Evolutionary conservation across 2,329 filamentous ascomycete genomes (phyloP), one percentile per base, ranked within the genome.

Genomic region (Neonectria coccinea): DNA sequence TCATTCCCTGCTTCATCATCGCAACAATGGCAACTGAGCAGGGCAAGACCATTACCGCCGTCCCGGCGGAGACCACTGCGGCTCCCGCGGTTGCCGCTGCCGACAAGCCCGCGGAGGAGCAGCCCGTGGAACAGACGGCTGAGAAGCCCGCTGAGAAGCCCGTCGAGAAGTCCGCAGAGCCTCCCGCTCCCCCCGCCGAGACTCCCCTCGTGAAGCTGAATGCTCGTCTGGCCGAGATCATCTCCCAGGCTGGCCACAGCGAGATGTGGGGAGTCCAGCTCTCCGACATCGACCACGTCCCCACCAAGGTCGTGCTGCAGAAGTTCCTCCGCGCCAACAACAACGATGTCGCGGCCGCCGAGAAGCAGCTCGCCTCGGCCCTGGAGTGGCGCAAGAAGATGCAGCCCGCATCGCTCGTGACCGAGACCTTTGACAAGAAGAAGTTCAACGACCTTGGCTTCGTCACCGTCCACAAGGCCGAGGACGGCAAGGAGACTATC

Each of bases 311-410:
- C 72, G 88, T 97, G 56, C 84, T 97, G 53, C 93, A 97, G 77
- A 98, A 97, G 83, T 97, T 94, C 81, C 87, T 98, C 60, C 92
- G 94, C 71, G 95, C 94, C 77, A 97, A 97, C 78, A 89, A 90
- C 66, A 90, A 91, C 66, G 89, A 97, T 74, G 77, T 93, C 7
- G 83, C 84, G 57, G 90, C 90, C 76, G 92, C 94, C 16, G 89
- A 90, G 76, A 87, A 90, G 59, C 94, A 97, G 82, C 87, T 98
- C 48, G 84, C 82, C 63, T 89, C 91, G 73, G 94, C 94, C 1
- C 85, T 97, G 45, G 86, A 91, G 70, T 97, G 94, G 93, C 89
- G 95, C 65, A 92, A 91, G 79, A 84, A 90, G 76, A 89, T 89
- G 75, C 85, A 95, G 70, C 93, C 94, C 0, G 76, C 88, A 10